These are phyloP conservation scores for Candida anutae DNA, from an alignment of 1,139 yeast species.

Conservation along the genomic window DNA sequence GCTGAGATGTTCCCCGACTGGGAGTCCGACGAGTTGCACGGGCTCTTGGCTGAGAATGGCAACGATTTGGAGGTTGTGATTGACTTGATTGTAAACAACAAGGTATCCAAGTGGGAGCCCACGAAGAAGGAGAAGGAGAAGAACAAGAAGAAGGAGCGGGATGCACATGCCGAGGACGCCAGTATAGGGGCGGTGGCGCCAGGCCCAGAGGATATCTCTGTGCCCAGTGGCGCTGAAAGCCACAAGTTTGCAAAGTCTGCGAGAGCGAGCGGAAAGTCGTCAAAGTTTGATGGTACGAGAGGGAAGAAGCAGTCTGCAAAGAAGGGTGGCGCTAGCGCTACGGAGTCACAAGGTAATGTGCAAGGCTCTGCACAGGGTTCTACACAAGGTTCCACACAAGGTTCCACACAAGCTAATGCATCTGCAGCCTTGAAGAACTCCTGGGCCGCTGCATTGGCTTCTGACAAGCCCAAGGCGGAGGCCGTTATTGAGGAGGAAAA, in stretches of 20 bases:
- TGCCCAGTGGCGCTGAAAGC: slow-evolving; percentile 1
- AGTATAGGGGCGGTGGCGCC: slow-evolving; percentile 2
- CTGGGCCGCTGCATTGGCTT: slow-evolving; percentile 47
- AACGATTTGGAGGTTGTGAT: slow-evolving; percentile 74
- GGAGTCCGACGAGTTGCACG: slow-evolving; percentile 77
- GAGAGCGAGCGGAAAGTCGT: slow-evolving; percentile 37
- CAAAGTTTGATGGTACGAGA: slow-evolving; percentile 38
- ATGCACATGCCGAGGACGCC: slow-evolving; percentile 5
- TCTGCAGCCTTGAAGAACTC: slow-evolving; percentile 20
- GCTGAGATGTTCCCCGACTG: slow-evolving; percentile 91
- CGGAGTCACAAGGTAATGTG: slow-evolving; percentile 2
- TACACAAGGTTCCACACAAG: slow-evolving; percentile 6
- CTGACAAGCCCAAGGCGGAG: slow-evolving; percentile 29
- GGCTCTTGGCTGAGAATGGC: slow-evolving; percentile 64
- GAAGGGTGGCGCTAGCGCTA: background rate
- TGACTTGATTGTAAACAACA: slow-evolving; percentile 82
- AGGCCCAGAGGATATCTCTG: slow-evolving; percentile 4
- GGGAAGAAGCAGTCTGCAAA: slow-evolving; percentile 2
- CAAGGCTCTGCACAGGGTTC: slow-evolving; percentile 4
- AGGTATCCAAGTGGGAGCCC: slow-evolving; percentile 54
- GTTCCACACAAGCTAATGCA: slow-evolving; percentile 6
- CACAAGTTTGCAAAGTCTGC: background rate
- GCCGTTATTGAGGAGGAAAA: slow-evolving; percentile 10
- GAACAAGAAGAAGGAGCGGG: slow-evolving; percentile 35
- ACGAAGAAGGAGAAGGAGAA: slow-evolving; percentile 44